Conservation (phyloP, 164 flowering plant species). For the Kalanchoe fedtschenkoi region DNA sequence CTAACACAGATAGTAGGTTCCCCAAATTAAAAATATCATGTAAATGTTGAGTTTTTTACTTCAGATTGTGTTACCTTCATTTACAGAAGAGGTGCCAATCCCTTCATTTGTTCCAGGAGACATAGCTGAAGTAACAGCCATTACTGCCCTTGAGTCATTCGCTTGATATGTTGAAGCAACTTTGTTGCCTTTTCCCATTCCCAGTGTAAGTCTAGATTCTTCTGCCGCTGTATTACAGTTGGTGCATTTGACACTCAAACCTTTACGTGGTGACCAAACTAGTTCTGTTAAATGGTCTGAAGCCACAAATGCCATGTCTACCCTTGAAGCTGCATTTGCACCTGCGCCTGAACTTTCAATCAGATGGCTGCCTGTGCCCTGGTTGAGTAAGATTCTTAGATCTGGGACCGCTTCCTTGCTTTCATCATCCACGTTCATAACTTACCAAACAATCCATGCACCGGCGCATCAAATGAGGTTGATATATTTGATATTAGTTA, state of each 20-base stretch:
- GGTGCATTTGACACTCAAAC: conserved; percentile 3
- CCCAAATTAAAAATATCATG: neutral
- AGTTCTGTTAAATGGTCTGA: conserved; percentile 1
- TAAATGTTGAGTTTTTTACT: neutral
- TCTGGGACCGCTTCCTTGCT: conserved; percentile 1
- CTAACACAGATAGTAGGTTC: neutral
- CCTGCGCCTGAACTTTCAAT: conserved; percentile 1
- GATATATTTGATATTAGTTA: neutral
- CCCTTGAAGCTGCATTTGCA: conserved; percentile 5
- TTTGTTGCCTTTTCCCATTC: neutral
- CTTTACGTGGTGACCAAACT: neutral
- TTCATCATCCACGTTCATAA: conserved; percentile 1
- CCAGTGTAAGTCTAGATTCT: neutral
- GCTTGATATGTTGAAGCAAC: neutral
- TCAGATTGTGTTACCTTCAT: neutral
- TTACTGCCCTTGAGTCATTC: neutral
- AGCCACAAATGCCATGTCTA: conserved; percentile 3
- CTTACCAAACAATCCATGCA: neutral
- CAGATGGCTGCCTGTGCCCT: neutral
- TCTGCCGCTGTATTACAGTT: conserved; percentile 4
- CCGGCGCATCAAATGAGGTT: neutral
- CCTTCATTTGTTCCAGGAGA: neutral
- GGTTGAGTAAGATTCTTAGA: neutral
- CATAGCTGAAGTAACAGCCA: neutral
- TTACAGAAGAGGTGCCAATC: neutral